phyloP scores from a whole-genome alignment of 2,329 filamentous ascomycete species.

The Cercospora sp. region DNA sequence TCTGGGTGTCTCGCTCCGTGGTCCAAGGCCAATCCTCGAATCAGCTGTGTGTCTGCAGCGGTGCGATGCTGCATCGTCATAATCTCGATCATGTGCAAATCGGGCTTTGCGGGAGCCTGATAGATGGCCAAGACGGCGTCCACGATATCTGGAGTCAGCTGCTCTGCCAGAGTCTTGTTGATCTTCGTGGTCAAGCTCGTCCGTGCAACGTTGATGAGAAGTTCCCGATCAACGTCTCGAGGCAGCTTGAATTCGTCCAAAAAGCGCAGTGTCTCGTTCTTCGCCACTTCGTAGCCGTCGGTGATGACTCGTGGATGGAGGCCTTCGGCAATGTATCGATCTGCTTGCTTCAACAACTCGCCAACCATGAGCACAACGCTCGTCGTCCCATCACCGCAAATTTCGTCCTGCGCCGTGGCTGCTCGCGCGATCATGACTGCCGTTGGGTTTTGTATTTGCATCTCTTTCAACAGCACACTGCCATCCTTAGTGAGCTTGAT shows the following conservation, averaged over 20 bases:
- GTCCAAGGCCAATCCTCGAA: constrained; percentile 87
- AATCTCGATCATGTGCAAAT: constrained; percentile 98
- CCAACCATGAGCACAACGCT: constrained; percentile 93
- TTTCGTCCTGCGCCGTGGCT: constrained; percentile 96
- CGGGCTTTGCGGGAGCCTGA: constrained; percentile 83
- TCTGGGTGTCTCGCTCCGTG: constrained; percentile 96
- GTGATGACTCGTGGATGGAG: constrained; percentile 95
- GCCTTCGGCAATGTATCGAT: constrained; percentile 94
- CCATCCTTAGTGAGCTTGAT: constrained; percentile 99
- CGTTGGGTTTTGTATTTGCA: constrained; percentile 98
- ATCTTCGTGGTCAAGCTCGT: constrained; percentile 96
- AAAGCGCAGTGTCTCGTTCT: constrained; percentile 90
- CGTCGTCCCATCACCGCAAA: constrained; percentile 95
- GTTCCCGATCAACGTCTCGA: constrained; percentile 86
- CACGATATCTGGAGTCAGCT: constrained; percentile 91
- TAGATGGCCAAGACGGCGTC: constrained; percentile 96
- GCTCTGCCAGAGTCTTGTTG: constrained; percentile 81
- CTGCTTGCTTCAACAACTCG: constrained; percentile 95
- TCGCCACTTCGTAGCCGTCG: constrained; percentile 95
- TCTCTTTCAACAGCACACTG: constrained; percentile 74
- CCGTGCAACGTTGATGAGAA: constrained; percentile 86
- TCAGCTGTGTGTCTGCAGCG: constrained; percentile 92
- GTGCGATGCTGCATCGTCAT: constrained; percentile 99
- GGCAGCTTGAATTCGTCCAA: constrained; percentile 90
- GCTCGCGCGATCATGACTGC: constrained; percentile 79